A percentile compares a stretch with the other conserved stretches of the same genome.
Evolutionary conservation across 305 asterid genomes (phyloP).

Genomic region (Lippia alba): DNA sequence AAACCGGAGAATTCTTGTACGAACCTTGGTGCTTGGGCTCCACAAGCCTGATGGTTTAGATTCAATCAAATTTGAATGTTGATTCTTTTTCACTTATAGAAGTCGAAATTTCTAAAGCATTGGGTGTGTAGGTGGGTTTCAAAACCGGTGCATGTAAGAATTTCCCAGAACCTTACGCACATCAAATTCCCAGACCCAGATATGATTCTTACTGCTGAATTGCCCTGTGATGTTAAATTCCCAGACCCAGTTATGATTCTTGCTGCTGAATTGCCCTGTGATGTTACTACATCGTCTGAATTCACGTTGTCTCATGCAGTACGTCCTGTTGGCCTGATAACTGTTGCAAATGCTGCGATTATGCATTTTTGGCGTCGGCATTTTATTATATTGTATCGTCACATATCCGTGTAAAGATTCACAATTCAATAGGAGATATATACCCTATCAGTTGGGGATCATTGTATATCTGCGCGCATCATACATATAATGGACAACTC

Average conservation of each 20-base stretch:
- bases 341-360: no score
- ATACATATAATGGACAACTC: background rate
- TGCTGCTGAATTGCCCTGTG: background rate
- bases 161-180: no score
- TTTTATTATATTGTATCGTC: no score
- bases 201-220: background rate
- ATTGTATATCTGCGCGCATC: background rate
- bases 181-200: no score
- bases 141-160: no score
- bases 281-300: constrained; percentile 16
- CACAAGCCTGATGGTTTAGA: background rate
- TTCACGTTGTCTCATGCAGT: constrained; percentile 1
- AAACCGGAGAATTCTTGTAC: background rate
- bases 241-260: no score
- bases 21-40: no score
- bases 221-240: constrained; percentile 14
- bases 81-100: background rate
- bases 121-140: background rate
- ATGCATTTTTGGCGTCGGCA: no score
- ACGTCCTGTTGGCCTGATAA: background rate
- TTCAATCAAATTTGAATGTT: background rate
- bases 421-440: no score
- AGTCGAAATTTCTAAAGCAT: constrained; percentile 12
- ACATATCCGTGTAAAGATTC: no score
- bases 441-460: no score